Percentiles rank a stretch among this genome's conserved stretches.
Evolutionary conservation across 2,329 filamentous ascomycete genomes (phyloP).

Genomic region (Diatrype stigma): DNA sequence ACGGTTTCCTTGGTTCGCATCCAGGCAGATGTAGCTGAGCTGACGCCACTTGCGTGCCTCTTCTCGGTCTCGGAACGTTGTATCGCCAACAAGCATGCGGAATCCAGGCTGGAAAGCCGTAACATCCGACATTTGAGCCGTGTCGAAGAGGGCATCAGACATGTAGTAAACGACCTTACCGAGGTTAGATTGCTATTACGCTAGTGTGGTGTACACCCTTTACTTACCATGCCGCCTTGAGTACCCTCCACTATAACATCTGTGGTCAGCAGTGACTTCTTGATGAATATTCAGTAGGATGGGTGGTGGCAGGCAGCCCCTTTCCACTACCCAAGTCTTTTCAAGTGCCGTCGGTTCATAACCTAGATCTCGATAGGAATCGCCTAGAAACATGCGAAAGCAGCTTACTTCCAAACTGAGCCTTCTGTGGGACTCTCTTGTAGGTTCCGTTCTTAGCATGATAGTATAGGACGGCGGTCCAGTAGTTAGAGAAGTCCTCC

Average conservation of each 20-base stretch:
- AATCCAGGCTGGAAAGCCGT: constrained; percentile 41
- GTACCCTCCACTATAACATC: constrained; percentile 23
- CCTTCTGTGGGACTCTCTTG: constrained; percentile 24
- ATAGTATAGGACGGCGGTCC: constrained; percentile 38
- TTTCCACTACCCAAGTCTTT: no score
- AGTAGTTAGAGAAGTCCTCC: constrained; percentile 40
- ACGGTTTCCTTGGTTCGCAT: constrained; percentile 30
- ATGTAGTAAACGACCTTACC: constrained; percentile 34
- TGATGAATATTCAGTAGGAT: no score
- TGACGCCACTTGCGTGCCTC: constrained; percentile 34
- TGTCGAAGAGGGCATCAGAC: constrained; percentile 11
- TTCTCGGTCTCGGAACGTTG: constrained; percentile 26
- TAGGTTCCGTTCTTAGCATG: constrained; percentile 33
- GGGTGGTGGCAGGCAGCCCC: no score
- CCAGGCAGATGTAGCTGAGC: constrained; percentile 28
- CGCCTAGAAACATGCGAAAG: no score
- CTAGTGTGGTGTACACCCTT: not conserved
- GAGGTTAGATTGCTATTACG: not conserved
- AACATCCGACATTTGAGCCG: constrained; percentile 27
- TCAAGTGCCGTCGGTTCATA: no score
- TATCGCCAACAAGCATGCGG: constrained; percentile 39
- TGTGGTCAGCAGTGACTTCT: no score
- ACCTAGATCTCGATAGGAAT: no score
- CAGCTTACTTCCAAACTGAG: constrained; percentile 15
- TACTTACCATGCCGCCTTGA: constrained; percentile 32